Base-by-base conservation (phyloP, 1,139 yeast genomes). In the Sugiyamaella neomexicana region DNA sequence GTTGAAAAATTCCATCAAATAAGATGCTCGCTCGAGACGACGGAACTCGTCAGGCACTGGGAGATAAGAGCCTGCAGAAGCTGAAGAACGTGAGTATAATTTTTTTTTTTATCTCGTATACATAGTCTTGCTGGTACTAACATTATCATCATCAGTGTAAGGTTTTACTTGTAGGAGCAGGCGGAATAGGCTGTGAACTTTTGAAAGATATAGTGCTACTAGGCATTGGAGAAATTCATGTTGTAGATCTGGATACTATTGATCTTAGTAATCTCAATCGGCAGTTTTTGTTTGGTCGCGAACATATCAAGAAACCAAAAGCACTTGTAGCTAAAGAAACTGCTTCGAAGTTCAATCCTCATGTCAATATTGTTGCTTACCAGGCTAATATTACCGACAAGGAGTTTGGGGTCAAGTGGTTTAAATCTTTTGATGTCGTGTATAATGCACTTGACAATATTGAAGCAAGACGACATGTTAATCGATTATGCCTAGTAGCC, bases 101-200 rank as follows among this genome's bases (percentile, higher is more conserved):
- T n/a, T n/a, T n/a, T n/a, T n/a, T n/a, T n/a, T n/a, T n/a, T n/a
- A n/a, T n/a, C 37, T 9, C n/a, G n/a, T 13, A 10, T 10, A 10
- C 37, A 34, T 6, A n/a, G 16, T 13, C 38, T 10, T 10, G 13
- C 3, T 10, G 8, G 3, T n/a, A 12, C 29, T 52, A 29, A 20
- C 38, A 13, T 32, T 17, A 17, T 16, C 38, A 13, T 32, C 12
- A 17, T 16, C 36, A 65, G 68, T 54, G 62, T 42, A 68, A 66
- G 58, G 90, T 93, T 17, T 75, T 95, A 46, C 76, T 95, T 75
- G 97, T 95, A 0, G 99, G 99, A 2, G 97, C 99, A 0, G 99
- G 99, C 29, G 99, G 99, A n/a, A 91, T 95, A 60, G 99, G 99
- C 3, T 95, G 98, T 70, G 99, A 95, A 70, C 75, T 95, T 41